These are phyloP conservation scores for Paracamarosporium sp. DNA, from an alignment of 2,329 filamentous ascomycete genomes.

Conservation along the genomic window DNA sequence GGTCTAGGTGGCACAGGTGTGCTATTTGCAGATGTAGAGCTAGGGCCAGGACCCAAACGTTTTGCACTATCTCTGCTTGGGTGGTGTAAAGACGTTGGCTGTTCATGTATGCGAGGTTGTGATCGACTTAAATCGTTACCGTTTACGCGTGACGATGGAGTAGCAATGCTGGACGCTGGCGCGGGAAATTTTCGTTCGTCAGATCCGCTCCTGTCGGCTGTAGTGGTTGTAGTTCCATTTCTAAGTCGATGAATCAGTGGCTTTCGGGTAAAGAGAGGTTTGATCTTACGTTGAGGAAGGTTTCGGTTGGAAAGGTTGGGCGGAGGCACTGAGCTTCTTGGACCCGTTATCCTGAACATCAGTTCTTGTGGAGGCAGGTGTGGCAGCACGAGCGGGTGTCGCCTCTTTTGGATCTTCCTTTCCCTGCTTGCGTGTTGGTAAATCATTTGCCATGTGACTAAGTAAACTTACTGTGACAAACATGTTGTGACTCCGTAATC, in stretches of 20 bases:
- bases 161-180: conserved; percentile 18
- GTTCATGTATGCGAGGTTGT: conserved; percentile 17
- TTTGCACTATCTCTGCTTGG: conserved; percentile 17
- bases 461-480: conserved; percentile 68
- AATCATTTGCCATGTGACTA: neutral
- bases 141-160: conserved; percentile 19
- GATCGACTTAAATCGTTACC: conserved; percentile 22
- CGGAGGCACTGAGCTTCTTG: conserved; percentile 60
- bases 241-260: conserved; percentile 27
- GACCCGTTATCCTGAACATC: conserved; percentile 51
- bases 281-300: conserved; percentile 33
- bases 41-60: conserved; percentile 18
- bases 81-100: conserved; percentile 4
- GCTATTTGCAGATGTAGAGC: conserved; percentile 20
- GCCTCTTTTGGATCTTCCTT: conserved; percentile 20
- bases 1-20: conserved; percentile 36
- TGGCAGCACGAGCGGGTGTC: conserved; percentile 25
- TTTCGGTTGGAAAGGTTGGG: conserved; percentile 69
- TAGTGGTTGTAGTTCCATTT: conserved; percentile 39
- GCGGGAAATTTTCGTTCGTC: conserved; percentile 20
- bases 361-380: conserved; percentile 45
- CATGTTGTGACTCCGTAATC: conserved; percentile 77
- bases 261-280: neutral
- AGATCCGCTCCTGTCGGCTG: conserved; percentile 17
- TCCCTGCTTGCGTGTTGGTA: conserved; percentile 25